Base-by-base conservation (phyloP, 176 grass and related monocot species). In the Luzula sylvatica region DNA sequence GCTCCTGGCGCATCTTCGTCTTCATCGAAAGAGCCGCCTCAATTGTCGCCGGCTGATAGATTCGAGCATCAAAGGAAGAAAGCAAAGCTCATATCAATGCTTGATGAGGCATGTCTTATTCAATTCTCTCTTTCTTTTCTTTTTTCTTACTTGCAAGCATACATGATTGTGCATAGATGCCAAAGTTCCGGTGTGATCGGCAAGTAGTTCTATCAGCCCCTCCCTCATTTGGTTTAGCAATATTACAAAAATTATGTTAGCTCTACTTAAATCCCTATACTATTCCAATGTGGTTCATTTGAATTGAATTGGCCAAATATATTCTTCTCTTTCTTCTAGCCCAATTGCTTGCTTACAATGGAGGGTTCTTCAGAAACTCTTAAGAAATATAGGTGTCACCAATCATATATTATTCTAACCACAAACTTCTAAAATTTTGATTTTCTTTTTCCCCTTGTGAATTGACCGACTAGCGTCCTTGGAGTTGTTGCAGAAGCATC, bases 51-150 rank as follows among this genome's bases (percentile, higher is more conserved):
- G 29, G 92, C 92, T 11, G 92, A 96, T 46, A 74, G 85, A 32
- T 96, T 96, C 26, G 92, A 96, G 45, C 75, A 89, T 54, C 92
- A 96, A 66, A 77, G 92, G 46, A 96, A 86, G 92, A 96, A 89
- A 59, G 75, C 85, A 53, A 96, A 96, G 72, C 79, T 96, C 50
- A 72, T 90, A 70, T 86, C 92, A 77, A 90, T 96, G 85, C 81
- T 96, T 53, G 92, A 96, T 62, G 85, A 96, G 92, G 92, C 71
- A 96, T 70, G 84, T 89, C 59, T 38, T 15, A 26, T 11, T 42
- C 28, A 16, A 11, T 39, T 2, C 32, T 50, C 12, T 42, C 32
- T 46, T 40, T 23, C 2, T 50, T 32, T 17, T 5, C 19, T 19
- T 20, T 8, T 8, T 4, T 63, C 27, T 22, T 18, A 32, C 64